Base-by-base conservation (phyloP, 495 filamentous ascomycete genomes). In the Aspergillus heteromorphus region DNA sequence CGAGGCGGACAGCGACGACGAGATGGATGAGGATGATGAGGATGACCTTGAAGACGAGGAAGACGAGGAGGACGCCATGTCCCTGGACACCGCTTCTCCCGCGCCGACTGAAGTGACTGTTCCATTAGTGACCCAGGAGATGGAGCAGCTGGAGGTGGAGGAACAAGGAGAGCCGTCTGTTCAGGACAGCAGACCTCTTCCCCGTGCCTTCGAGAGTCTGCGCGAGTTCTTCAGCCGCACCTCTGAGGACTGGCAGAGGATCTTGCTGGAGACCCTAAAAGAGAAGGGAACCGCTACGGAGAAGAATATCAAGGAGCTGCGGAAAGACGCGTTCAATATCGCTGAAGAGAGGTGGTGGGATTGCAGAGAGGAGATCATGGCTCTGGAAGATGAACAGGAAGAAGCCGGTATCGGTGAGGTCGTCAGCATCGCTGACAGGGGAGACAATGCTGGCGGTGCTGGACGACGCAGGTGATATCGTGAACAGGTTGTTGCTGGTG, bases 261-360 rank as follows among this genome's bases (percentile, higher is more conserved):
- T 88, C 20, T 73, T 95, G 51, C 82, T 97, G 68, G 82, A 85
- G 16, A 82, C 75, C 45, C 59, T 87, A 29, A 80, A 79, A 59
- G 79, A 78, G 71, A 84, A 80, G 63, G 79, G 76, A 9, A 68
- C 78, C 45, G 63, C 62, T 7, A 56, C 65, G 2, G 72, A 72
- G 36, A 87, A 88, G 69, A 79, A 82, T 4, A 74, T 96, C 58
- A 98, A 98, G 75, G 93, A 97, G 73, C 79, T 97, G 54, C 88
- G 92, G 62, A 87, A 91, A 57, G 83, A 81, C 45, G 93, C 92
- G 2, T 98, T 97, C 65, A 83, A 88, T 58, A 76, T 86, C 53
- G 90, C 90, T 40, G 93, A 98, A 73, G 88, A 89, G 68, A 96
- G 92, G 65, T 98, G 93, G 93, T 98, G 93, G 93, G 93, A 96